These are phyloP conservation scores for Phytophthora capsici DNA, from an alignment of 352 stramenopile species.

Conservation along the genomic window DNA sequence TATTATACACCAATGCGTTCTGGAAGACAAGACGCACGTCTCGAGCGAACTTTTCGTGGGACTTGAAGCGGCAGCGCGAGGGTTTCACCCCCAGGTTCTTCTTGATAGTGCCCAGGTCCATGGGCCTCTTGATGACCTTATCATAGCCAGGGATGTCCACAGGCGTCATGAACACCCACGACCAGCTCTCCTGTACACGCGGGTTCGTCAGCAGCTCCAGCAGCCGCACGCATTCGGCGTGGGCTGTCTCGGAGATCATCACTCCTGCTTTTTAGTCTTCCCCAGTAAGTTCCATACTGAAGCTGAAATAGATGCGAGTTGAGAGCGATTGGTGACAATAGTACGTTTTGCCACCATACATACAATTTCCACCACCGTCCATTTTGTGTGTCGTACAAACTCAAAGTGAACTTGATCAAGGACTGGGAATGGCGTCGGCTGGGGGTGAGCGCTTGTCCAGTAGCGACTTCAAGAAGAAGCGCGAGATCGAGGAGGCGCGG, in stretches of 20 bases:
- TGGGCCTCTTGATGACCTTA: conserved; percentile 80
- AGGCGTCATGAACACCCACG: conserved; percentile 86
- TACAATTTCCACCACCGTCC: neutral
- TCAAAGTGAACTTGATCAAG: neutral
- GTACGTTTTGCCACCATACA: neutral
- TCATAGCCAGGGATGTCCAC: conserved; percentile 78
- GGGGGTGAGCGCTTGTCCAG: conserved; percentile 76
- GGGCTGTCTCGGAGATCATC: conserved; percentile 75
- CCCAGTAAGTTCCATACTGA: conserved; percentile 19
- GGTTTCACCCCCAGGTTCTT: conserved; percentile 80
- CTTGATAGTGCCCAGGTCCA: conserved; percentile 82
- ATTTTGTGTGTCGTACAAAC: neutral
- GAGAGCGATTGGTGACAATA: neutral
- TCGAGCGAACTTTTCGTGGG: conserved; percentile 81
- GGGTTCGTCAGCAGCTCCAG: conserved; percentile 83
- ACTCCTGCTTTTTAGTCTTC: conserved; percentile 5
- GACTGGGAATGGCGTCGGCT: conserved; percentile 55
- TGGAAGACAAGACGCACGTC: conserved; percentile 87
- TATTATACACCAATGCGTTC: conserved; percentile 83
- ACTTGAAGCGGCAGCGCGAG: conserved; percentile 87
- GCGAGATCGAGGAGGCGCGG: conserved; percentile 89
- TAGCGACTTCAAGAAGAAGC: conserved; percentile 89
- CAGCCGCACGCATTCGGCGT: conserved; percentile 83
- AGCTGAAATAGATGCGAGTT: neutral
- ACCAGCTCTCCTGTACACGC: conserved; percentile 87